phyloP scores from a whole-genome alignment of 495 filamentous ascomycete species.

The Pyrenopolyporus hunteri region DNA sequence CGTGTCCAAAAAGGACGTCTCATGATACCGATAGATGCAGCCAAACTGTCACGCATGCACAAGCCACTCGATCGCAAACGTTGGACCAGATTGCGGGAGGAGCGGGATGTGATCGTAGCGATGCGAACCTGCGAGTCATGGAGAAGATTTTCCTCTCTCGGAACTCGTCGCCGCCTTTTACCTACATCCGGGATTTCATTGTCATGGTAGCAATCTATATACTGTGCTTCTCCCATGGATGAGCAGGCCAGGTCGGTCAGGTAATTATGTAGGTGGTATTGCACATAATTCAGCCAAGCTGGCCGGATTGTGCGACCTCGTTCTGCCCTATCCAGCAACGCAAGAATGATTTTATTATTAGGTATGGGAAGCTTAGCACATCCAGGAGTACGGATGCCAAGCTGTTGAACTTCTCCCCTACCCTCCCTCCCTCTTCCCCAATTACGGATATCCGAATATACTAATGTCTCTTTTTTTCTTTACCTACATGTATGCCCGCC shows the following conservation, averaged over 20 bases:
- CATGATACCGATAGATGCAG: slow-evolving; percentile 36
- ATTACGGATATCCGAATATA: slow-evolving; percentile 34
- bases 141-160: slow-evolving; percentile 14
- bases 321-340: slow-evolving; percentile 20
- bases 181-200: slow-evolving; percentile 36
- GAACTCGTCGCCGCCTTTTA: slow-evolving; percentile 29
- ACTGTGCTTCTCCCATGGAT: not conserved
- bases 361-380: slow-evolving; percentile 26
- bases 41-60: slow-evolving; percentile 34
- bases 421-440: not conserved
- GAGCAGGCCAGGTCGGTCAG: too few relatives aligned
- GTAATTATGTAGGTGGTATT: slow-evolving; percentile 22
- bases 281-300: slow-evolving; percentile 21
- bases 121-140: slow-evolving; percentile 34
- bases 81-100: slow-evolving; percentile 38
- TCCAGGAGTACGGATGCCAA: slow-evolving; percentile 35
- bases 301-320: slow-evolving; percentile 26
- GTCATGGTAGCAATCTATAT: slow-evolving; percentile 5
- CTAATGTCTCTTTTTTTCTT: not conserved
- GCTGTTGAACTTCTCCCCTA: slow-evolving; percentile 1
- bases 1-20: slow-evolving; percentile 16
- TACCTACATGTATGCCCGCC: not conserved
- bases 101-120: slow-evolving; percentile 27
- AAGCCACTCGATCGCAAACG: slow-evolving; percentile 31
- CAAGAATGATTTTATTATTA: slow-evolving; percentile 25